Percentiles rank a stretch among this genome's conserved stretches.
Conservation (phyloP, 2,329 filamentous ascomycete species). For the Pseudodiploospora longispora region DNA sequence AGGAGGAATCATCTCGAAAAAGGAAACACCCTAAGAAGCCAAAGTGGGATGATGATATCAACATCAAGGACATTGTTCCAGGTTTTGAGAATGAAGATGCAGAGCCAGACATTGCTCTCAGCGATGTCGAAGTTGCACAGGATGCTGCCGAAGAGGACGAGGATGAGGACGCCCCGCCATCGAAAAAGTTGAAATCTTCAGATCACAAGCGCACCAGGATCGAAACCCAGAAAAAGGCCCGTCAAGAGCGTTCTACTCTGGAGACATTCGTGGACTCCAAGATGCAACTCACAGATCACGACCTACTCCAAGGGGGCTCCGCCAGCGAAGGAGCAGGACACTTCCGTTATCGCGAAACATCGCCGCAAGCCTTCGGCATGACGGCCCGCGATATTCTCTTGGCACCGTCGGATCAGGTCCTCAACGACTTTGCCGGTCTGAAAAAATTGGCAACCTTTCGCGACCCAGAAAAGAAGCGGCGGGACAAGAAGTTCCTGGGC, state of each 20-base stretch:
- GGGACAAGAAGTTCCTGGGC: slow-evolving; percentile 78
- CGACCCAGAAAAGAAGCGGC: slow-evolving; percentile 79
- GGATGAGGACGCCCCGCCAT: slow-evolving; percentile 36
- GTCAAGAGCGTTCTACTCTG: slow-evolving; percentile 72
- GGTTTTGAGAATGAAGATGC: slow-evolving; percentile 66
- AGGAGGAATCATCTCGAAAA: slow-evolving; percentile 36
- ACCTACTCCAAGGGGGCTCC: slow-evolving; percentile 44
- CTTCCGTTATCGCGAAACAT: slow-evolving; percentile 94
- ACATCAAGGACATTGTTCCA: slow-evolving; percentile 85
- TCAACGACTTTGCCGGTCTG: slow-evolving; percentile 86
- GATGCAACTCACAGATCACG: slow-evolving; percentile 63
- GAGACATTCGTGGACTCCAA: slow-evolving; percentile 79
- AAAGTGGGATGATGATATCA: slow-evolving; percentile 92
- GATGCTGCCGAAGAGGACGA: slow-evolving; percentile 29
- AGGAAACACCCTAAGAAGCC: slow-evolving; percentile 46
- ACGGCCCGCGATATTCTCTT: slow-evolving; percentile 82
- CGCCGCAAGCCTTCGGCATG: slow-evolving; percentile 81
- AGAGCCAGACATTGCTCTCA: slow-evolving; percentile 46
- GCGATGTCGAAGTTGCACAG: slow-evolving; percentile 31
- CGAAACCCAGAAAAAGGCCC: slow-evolving; percentile 60
- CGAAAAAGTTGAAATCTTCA: slow-evolving; percentile 53
- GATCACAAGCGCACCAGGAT: slow-evolving; percentile 52
- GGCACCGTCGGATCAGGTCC: slow-evolving; percentile 73
- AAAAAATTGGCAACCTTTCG: slow-evolving; percentile 93
- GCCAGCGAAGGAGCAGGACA: slow-evolving; percentile 22